Conservation (phyloP, 2,329 filamentous ascomycete genomes). For the Pseudogymnoascus sp. region DNA sequence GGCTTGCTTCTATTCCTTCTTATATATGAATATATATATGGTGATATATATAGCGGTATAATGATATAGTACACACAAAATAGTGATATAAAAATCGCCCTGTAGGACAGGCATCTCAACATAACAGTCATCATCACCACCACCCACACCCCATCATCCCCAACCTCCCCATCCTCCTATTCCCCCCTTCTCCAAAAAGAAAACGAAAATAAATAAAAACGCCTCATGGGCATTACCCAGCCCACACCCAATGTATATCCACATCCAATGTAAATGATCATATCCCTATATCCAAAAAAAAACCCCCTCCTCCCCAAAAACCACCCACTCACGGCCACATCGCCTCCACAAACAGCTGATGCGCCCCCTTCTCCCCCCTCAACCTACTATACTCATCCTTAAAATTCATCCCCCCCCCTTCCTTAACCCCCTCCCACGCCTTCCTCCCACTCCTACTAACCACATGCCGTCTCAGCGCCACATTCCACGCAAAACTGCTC, state of each 20-base stretch:
- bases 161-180: neutral
- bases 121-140: neutral
- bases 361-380: conserved; percentile 15
- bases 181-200: neutral
- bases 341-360: conserved; percentile 15
- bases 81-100: neutral
- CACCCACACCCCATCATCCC: neutral
- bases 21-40: neutral
- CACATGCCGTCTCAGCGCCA: conserved; percentile 35
- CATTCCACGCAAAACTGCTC: conserved; percentile 39
- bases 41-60: neutral
- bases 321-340: conserved; percentile 19
- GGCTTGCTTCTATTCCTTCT: neutral
- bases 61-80: neutral
- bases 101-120: conserved; percentile 1
- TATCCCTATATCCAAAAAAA: neutral
- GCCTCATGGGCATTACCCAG: neutral
- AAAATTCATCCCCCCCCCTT: conserved; percentile 10
- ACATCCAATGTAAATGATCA: conserved; percentile 27
- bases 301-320: neutral
- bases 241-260: neutral
- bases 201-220: neutral
- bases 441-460: conserved; percentile 12
- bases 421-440: conserved; percentile 8
- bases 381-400: conserved; percentile 16